These are phyloP conservation scores for Irpex rosettiformis DNA, from an alignment of 1,284 basidiomycete genomes.

Conservation along the genomic window DNA sequence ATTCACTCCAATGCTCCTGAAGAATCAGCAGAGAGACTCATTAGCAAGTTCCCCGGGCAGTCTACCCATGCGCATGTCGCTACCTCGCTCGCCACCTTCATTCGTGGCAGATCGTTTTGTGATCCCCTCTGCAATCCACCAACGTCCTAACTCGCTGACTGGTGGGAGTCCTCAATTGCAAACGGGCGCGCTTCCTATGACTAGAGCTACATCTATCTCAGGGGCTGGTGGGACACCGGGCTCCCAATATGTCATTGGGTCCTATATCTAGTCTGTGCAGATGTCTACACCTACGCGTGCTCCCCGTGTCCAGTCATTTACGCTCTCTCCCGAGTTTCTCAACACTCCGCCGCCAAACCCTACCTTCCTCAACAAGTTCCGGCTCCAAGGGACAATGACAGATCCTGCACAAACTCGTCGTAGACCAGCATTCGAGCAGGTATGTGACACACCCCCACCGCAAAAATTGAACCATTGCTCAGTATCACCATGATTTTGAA, in stretches of 20 bases:
- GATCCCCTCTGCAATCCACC: constrained; percentile 36
- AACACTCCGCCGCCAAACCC: constrained; percentile 70
- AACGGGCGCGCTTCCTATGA: constrained; percentile 33
- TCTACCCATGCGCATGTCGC: constrained; percentile 38
- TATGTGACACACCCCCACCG: constrained; percentile 12
- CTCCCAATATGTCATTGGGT: constrained; percentile 26
- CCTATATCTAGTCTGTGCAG: constrained; percentile 19
- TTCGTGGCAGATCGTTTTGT: constrained; percentile 56
- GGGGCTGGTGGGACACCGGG: constrained; percentile 26
- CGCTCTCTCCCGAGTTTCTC: constrained; percentile 32
- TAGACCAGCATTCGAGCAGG: constrained; percentile 40
- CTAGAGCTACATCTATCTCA: constrained; percentile 24
- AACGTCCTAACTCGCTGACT: constrained; percentile 34
- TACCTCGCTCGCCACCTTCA: constrained; percentile 40
- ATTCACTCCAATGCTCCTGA: constrained; percentile 60
- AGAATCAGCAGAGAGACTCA: constrained; percentile 51
- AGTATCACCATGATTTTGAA: constrained; percentile 20
- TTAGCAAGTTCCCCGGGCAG: constrained; percentile 43
- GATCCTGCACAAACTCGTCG: constrained; percentile 68
- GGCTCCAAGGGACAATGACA: constrained; percentile 66
- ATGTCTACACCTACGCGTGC: constrained; percentile 32
- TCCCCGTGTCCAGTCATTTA: constrained; percentile 15
- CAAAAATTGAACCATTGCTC: not conserved
- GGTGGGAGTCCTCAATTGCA: constrained; percentile 33
- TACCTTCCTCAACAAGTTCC: constrained; percentile 50